Evolutionary conservation across 2,329 filamentous ascomycete genomes (phyloP), one percentile per base, ranked within the genome.

Genomic region (Xylaria sp.): DNA sequence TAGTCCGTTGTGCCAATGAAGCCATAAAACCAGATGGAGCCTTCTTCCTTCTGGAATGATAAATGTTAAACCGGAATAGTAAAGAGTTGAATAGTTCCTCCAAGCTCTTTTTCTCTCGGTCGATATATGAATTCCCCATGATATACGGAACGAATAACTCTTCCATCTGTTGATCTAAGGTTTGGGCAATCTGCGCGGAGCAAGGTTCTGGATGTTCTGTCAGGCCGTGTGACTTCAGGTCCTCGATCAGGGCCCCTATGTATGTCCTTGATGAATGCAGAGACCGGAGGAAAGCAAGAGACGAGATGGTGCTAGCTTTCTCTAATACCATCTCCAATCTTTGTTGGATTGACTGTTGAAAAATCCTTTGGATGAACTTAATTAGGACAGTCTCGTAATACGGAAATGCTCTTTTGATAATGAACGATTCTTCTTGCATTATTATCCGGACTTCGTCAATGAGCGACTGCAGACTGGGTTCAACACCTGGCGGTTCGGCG

Each of bases 311-410:
- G 72, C 93, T 92, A 18, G 96, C 96, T 82, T 98, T 98, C 75
- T 97, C 94, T 57, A 99, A 84, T 3, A 99, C 94, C 89, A 97
- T 93, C 79, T 99, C 96, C 10, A 99, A 86, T 15, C 95, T 89
- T 80, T 98, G 95, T 81, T 99, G 97, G 71, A 99, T 94, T 1
- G 95, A 98, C 80, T 99, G 96, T 78, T 99, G 96, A 77, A 99
- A 99, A 12, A 99, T 92, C 73, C 96, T 89, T 80, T 99, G 96
- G 61, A 99, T 87, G 76, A 99, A 99, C 75, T 95, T 95, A 72
- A 91, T 91, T 60, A 99, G 84, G 0, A 99, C 96, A 68, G 95
- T 94, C 75, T 99, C 96, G 75, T 97, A 95, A 79, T 94, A 98
- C 0, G 96, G 96, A 77, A 99, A 99, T 0, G 96, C 95, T 61